Base-by-base conservation (phyloP, 495 filamentous ascomycete genomes). In the Amniculicola lignicola region DNA sequence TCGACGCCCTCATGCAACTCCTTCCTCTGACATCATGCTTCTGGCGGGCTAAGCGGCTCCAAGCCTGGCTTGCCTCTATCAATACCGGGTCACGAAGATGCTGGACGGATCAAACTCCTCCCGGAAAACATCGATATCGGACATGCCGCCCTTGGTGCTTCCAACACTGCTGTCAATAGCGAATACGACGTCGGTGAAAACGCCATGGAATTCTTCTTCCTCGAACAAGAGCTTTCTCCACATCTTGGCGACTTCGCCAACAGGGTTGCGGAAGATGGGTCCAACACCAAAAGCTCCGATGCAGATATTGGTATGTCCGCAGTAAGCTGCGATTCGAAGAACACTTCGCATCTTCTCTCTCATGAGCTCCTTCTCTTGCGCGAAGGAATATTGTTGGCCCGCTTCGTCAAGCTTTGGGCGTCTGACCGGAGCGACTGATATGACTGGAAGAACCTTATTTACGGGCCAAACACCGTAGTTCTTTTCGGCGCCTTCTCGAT, bases 201-300 rank as follows among this genome's bases (percentile, higher is more conserved):
- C 78, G 22, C 85, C 84, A n/a, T 73, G 68, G 40, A 89, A 82
- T 57, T 89, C 85, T 0, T 75, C 72, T 48, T 86, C 81, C 44
- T 78, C 75, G 41, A 85, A 80, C 2, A 87, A 72, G 1, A 87
- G 71, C 49, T 84, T 79, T 50, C 80, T 74, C 86, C 86, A 89
- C 54, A 89, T 77, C 47, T 74, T 74, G 28, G 85, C 83, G 12
- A 89, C 74, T 64, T 88, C 84, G 49, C 73, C 67, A 2, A 81
- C 75, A 21, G 86, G 86, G 61, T 89, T 89, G 38, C 81, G 77
- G 65, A 85, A 84, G 31, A 80, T 79, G 41, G 82, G 82, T 1
- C 85, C 86, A 1, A 84, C 73, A 5, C 86, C 86, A 67, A 89
- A 89, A 19, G 83, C 82, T 16, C 85, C 84, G 44, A 89, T 77